Evolutionary conservation across 495 filamentous ascomycete species (phyloP).

Genomic region (Penicillium bialowiezense): DNA sequence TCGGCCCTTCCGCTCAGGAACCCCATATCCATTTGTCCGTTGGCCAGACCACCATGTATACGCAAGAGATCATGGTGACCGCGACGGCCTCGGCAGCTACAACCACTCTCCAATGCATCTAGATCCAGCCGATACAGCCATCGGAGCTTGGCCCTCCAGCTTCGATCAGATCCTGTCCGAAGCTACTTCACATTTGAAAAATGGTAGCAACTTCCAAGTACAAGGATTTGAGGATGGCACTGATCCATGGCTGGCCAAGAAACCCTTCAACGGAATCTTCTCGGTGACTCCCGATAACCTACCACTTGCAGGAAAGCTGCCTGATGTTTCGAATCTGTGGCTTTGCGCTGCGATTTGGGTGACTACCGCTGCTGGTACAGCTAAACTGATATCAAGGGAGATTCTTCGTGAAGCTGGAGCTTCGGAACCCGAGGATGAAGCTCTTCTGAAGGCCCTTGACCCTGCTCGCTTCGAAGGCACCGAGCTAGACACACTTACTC

Average conservation of each 20-base stretch:
- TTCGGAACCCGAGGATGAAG: constrained; percentile 11
- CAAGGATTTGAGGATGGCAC: not conserved
- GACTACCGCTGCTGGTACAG: constrained; percentile 34
- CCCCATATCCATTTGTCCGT: constrained; percentile 25
- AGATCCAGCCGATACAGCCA: constrained; percentile 19
- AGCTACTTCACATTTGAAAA: constrained; percentile 16
- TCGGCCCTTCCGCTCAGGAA: constrained; percentile 10
- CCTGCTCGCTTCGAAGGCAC: constrained; percentile 27
- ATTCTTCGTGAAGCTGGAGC: constrained; percentile 11
- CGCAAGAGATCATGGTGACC: constrained; percentile 31
- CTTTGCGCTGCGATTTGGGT: constrained; percentile 36
- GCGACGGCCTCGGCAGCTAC: constrained; percentile 32
- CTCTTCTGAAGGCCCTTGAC: constrained; percentile 19
- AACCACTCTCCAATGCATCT: constrained; percentile 24
- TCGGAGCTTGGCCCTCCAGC: constrained; percentile 24
- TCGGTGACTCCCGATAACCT: constrained; percentile 38
- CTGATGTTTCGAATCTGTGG: constrained; percentile 22
- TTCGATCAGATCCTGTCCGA: constrained; percentile 28
- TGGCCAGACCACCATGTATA: constrained; percentile 38
- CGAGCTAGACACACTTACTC: constrained; percentile 18
- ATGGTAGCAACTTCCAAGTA: constrained; percentile 10
- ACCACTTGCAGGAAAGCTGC: constrained; percentile 28
- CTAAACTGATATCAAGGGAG: constrained; percentile 26
- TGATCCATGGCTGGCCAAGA: constrained; percentile 11
- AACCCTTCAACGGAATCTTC: constrained; percentile 35